Evolutionary conservation across 257 asterid genomes (phyloP).

Genomic region (Knoxia roxburghii): DNA sequence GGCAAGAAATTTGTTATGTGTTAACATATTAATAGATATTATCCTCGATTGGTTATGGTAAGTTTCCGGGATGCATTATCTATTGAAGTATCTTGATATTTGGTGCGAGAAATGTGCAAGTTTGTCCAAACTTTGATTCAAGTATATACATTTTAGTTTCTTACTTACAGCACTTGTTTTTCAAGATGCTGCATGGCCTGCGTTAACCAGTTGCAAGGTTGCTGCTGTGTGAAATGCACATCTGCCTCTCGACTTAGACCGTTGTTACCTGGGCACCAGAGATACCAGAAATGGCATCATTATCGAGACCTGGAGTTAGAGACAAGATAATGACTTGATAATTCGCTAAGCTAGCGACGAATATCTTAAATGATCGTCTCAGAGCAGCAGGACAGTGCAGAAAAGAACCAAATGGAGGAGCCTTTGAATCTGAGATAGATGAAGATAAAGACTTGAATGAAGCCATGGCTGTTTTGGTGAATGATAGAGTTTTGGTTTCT

Average conservation of each 20-base stretch:
- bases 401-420: neutral
- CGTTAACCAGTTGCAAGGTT: constrained; percentile 50
- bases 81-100: neutral
- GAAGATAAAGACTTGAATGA: neutral
- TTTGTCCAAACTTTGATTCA: no score
- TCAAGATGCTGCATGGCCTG: constrained; percentile 74
- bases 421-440: neutral
- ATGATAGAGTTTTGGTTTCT: no score
- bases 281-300: constrained; percentile 81
- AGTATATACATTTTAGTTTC: neutral
- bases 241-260: constrained; percentile 78
- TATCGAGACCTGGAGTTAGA: constrained; percentile 61
- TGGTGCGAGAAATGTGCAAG: no score
- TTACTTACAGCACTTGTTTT: constrained; percentile 1
- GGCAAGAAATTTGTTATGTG: neutral
- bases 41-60: neutral
- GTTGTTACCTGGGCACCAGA: constrained; percentile 53
- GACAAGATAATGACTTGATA: constrained; percentile 19
- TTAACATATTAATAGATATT: neutral
- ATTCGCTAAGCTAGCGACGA: neutral
- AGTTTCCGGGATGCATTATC: neutral
- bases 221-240: constrained; percentile 74
- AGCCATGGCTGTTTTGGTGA: neutral
- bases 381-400: neutral
- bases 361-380: neutral